Conservation (phyloP, 2,329 filamentous ascomycete genomes). For the Ophiostoma sp. region DNA sequence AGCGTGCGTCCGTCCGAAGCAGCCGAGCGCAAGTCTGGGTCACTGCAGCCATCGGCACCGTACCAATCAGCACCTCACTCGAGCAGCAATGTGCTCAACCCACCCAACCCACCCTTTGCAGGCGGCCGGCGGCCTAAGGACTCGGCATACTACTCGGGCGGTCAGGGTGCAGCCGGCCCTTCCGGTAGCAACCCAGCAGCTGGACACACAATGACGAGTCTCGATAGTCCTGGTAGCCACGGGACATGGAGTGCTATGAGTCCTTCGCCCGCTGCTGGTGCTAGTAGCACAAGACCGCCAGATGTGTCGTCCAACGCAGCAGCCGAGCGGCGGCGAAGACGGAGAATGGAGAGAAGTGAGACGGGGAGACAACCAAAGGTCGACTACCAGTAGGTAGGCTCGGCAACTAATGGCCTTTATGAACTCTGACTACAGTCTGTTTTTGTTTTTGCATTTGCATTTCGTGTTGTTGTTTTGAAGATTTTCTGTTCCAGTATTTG, state of each 20-base stretch:
- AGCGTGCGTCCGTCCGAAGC: constrained; percentile 43
- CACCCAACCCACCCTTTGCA: constrained; percentile 54
- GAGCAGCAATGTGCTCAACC: constrained; percentile 41
- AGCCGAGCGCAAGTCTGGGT: constrained; percentile 14
- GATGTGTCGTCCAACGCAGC: constrained; percentile 32
- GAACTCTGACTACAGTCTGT: not conserved
- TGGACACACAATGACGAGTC: constrained; percentile 44
- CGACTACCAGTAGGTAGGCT: constrained; percentile 27
- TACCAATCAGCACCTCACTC: constrained; percentile 11
- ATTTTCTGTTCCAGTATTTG: not conserved
- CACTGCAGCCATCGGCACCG: not conserved
- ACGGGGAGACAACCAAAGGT: constrained; percentile 34
- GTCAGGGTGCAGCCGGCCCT: constrained; percentile 39
- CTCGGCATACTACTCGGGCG: constrained; percentile 56
- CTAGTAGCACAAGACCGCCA: constrained; percentile 17
- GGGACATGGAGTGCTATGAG: constrained; percentile 52
- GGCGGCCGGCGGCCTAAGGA: constrained; percentile 51
- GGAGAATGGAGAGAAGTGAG: constrained; percentile 49
- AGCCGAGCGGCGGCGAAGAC: constrained; percentile 51
- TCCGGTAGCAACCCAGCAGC: constrained; percentile 38
- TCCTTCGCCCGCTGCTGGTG: constrained; percentile 34
- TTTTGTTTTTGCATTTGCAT: not conserved
- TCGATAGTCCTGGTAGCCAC: constrained; percentile 44
- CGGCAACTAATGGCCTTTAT: not conserved
- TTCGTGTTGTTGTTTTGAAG: constrained; percentile 7